Evolutionary conservation across 2,329 filamentous ascomycete species (phyloP).

Genomic region (Pseudocercospora pini-densiflorae): DNA sequence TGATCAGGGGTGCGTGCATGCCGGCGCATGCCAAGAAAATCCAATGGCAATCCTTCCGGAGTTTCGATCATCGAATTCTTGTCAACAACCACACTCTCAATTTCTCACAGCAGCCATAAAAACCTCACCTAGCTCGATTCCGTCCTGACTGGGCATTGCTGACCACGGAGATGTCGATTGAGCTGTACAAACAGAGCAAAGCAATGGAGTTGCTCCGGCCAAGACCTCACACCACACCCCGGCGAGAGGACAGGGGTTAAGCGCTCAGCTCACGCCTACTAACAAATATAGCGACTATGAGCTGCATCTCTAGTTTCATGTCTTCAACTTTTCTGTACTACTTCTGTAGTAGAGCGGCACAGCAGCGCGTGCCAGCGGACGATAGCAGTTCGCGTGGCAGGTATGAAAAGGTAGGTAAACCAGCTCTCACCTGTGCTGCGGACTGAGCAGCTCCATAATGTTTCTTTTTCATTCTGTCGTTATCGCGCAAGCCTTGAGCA

Average conservation of each 20-base stretch:
- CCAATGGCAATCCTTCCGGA: not conserved
- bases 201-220: not conserved
- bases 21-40: not conserved
- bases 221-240: not conserved
- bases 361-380: constrained; percentile 14
- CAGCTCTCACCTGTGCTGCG: not conserved
- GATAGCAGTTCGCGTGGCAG: not conserved
- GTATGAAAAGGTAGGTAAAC: not conserved
- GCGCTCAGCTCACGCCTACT: not conserved
- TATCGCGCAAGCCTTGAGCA: not conserved
- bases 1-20: not conserved
- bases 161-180: not conserved
- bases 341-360: constrained; percentile 11
- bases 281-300: not conserved
- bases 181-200: not conserved
- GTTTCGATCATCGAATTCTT: not conserved
- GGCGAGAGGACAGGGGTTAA: not conserved
- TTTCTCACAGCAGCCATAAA: not conserved
- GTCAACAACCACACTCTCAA: not conserved
- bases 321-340: not conserved
- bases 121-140: not conserved
- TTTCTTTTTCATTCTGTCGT: not conserved
- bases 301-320: not conserved
- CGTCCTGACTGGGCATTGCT: not conserved
- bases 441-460: not conserved